Evolutionary conservation across 495 filamentous ascomycete genomes (phyloP), one percentile per base, ranked within the genome.

Genomic region (Lindgomyces ingoldianus): DNA sequence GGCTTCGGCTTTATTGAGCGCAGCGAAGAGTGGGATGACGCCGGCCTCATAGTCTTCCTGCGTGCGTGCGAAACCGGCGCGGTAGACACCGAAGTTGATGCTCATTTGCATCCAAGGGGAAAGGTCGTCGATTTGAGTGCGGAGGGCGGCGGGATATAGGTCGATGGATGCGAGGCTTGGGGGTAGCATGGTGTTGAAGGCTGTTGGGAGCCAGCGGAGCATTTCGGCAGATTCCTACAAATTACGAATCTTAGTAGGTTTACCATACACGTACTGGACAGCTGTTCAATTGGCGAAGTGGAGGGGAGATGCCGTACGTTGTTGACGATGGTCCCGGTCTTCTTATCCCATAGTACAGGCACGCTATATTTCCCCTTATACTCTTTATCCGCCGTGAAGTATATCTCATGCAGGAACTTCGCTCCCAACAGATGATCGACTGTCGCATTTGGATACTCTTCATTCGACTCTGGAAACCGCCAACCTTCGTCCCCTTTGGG

Each of bases 281-380:
- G n/a, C n/a, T 47, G 18, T 22, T 19, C 18, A 47, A 19, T 8
- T 47, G 19, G 18, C 44, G 8, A 6, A n/a, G 19, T 47, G 14
- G 44, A 19, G 3, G 21, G 45, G 4, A 14, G 19, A 10, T 24
- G 24, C 58, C 69, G 24, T 48, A 74, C 73, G 74, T 83, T 85
- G 57, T 79, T 80, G 41, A 85, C 81, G 1, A 78, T 77, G 8
- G 71, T 78, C 6, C 72, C 64, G 1, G 70, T 71, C 71, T 81
- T 79, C 71, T 75, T 81, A 67, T 84, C 82, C 82, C 81, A 85
- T 2, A 85, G 71, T n/a, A 82, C 41, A 0, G 83, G 82, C n/a
- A 85, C 83, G 6, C 73, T 77, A 62, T 83, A 84, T 42, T 79
- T 68, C 0, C 83, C 83, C 55, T 82, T 76, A 62, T 84, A 85